Conservation (phyloP, 1,284 basidiomycete species). For the Trametes hirsuta region DNA sequence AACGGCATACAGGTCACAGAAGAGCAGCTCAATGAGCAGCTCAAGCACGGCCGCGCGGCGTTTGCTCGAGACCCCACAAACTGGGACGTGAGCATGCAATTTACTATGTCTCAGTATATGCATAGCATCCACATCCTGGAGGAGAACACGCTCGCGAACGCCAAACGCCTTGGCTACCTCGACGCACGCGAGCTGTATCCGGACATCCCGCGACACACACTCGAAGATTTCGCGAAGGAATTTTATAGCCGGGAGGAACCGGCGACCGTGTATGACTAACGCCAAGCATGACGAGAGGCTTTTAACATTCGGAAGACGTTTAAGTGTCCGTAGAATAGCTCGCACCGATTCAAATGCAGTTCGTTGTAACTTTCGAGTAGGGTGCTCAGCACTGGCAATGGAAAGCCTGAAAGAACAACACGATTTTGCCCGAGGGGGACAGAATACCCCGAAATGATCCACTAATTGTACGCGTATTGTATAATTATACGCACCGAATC, state of each 20-base stretch:
- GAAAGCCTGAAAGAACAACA: no score
- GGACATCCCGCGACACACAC: conserved; percentile 17
- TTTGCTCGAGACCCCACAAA: not conserved
- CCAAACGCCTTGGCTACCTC: conserved; percentile 29
- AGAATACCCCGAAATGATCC: no score
- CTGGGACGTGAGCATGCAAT: not conserved
- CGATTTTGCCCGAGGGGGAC: no score
- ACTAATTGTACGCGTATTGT: no score
- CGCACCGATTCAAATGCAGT: no score
- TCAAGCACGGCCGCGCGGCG: not conserved
- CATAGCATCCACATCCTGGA: conserved; percentile 27
- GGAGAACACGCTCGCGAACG: conserved; percentile 28
- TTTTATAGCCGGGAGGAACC: conserved; percentile 22
- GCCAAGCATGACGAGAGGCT: no score
- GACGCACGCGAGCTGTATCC: conserved; percentile 31
- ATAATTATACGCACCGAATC: no score
- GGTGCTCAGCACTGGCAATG: no score
- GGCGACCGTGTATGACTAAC: not conserved
- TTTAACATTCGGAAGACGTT: no score
- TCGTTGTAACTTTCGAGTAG: no score
- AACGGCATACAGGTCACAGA: conserved; percentile 4
- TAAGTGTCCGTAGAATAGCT: no score
- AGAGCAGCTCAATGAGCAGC: conserved; percentile 12
- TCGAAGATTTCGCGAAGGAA: conserved; percentile 26
- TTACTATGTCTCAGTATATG: conserved; percentile 18